These are phyloP conservation scores for Cryptosporidium tyzzeri DNA, from an alignment of 169 alveolate genomes.

Conservation along the genomic window DNA sequence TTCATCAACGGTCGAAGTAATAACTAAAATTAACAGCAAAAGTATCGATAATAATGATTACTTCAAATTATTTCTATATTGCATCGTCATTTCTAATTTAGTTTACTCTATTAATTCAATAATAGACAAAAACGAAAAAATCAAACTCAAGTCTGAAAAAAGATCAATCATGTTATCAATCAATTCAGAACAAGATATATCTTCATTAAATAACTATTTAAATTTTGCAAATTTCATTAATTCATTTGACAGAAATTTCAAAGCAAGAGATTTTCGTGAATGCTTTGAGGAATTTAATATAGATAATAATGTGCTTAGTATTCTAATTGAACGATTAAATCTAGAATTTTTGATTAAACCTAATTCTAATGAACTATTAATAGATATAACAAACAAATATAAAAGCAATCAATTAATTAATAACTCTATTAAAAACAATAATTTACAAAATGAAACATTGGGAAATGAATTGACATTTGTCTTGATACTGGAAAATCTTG, in stretches of 20 bases:
- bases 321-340: slow-evolving; percentile 1
- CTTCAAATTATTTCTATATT: neutral
- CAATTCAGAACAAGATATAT: neutral
- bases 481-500: neutral
- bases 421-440: neutral
- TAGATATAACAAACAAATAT: neutral
- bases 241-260: neutral
- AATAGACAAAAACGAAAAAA: neutral
- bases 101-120: neutral
- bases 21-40: neutral
- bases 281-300: slow-evolving; percentile 32
- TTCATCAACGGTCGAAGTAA: neutral
- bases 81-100: neutral
- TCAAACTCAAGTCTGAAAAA: neutral
- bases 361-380: neutral
- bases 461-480: neutral
- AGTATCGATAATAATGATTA: neutral
- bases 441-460: neutral
- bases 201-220: neutral
- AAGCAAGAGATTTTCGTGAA: neutral
- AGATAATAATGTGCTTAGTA: neutral
- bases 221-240: neutral
- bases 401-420: neutral
- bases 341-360: neutral
- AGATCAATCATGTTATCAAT: neutral